Conservation (phyloP, 176 grass and related monocot genomes). For the Chloris gayana region DNA sequence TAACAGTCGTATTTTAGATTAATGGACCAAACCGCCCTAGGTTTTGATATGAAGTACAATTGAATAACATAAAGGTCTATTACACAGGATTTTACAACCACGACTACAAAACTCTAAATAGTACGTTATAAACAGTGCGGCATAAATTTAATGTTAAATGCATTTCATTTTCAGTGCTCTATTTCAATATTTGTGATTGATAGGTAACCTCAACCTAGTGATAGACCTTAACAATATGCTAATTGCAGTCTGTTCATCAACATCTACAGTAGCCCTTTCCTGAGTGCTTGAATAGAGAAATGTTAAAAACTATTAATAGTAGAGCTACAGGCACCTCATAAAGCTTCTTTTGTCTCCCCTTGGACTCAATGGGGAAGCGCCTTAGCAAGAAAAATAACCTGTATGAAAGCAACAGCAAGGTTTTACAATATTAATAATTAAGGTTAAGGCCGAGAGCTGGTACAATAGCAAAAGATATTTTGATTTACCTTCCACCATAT, state of each 20-base stretch:
- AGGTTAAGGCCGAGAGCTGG: background rate
- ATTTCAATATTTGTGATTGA: too few relatives aligned
- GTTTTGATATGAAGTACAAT: background rate
- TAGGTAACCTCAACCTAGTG: too few relatives aligned
- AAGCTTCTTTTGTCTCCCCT: conserved; percentile 91
- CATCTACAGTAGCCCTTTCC: background rate
- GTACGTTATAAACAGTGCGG: too few relatives aligned
- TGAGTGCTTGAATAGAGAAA: conserved; percentile 3
- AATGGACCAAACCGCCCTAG: background rate
- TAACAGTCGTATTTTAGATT: background rate
- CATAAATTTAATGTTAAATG: too few relatives aligned
- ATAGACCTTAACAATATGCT: too few relatives aligned
- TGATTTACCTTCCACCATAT: conserved; percentile 84
- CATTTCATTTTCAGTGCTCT: too few relatives aligned
- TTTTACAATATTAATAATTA: background rate
- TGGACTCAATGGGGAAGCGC: conserved; percentile 94
- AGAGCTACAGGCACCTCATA: conserved; percentile 65
- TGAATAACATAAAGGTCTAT: background rate
- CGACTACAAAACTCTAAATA: too few relatives aligned
- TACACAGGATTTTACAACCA: too few relatives aligned
- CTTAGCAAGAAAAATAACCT: conserved; percentile 92
- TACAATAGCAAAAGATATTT: conserved; percentile 26
- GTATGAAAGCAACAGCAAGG: conserved; percentile 22
- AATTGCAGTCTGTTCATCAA: too few relatives aligned
- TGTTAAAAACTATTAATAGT: conserved; percentile 1